Percentiles rank a stretch among this genome's conserved stretches.
These are phyloP conservation scores for Salvia miltiorrhiza DNA, from an alignment of 257 asterid genomes.

Conservation along the genomic window DNA sequence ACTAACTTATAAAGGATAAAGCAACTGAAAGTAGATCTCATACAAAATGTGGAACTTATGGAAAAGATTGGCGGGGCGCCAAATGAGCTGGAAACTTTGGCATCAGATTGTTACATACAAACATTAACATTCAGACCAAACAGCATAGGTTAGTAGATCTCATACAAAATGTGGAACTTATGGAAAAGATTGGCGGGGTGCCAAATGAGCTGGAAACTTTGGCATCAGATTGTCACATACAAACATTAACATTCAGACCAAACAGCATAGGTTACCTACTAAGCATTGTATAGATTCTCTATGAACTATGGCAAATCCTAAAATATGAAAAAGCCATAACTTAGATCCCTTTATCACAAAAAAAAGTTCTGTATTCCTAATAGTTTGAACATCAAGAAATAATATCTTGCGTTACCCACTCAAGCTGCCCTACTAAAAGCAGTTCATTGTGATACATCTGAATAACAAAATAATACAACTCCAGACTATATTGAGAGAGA, in stretches of 20 bases:
- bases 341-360: too few species aligned
- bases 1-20: not conserved
- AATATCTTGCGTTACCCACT: too few species aligned
- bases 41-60: not conserved
- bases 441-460: too few species aligned
- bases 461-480: too few species aligned
- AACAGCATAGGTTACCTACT: too few species aligned
- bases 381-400: too few species aligned
- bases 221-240: not conserved
- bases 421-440: too few species aligned
- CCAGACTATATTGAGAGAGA: too few species aligned
- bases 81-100: not conserved
- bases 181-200: not conserved
- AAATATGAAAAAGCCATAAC: too few species aligned
- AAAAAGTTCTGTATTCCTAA: too few species aligned
- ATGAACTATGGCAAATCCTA: too few species aligned
- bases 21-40: not conserved
- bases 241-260: not conserved
- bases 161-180: not conserved
- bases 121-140: not conserved
- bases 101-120: not conserved
- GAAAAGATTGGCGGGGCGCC: not conserved
- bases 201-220: not conserved
- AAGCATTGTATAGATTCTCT: too few species aligned
- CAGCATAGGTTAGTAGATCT: not conserved